These are phyloP conservation scores for Saccharomycopsis fodiens DNA, from an alignment of 805 yeast species.

Conservation along the genomic window DNA sequence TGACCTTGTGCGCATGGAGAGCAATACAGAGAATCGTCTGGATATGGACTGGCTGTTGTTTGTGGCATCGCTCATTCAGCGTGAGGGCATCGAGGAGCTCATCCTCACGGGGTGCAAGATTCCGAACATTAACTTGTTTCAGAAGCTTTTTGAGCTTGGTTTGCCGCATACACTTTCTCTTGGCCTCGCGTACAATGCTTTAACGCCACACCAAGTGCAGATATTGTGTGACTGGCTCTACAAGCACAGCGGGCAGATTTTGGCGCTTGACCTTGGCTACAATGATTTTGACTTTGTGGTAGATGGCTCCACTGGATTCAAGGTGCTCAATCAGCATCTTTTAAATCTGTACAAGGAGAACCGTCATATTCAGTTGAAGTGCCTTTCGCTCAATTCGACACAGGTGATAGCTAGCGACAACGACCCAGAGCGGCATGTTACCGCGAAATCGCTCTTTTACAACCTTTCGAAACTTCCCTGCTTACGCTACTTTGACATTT, in stretches of 20 bases:
- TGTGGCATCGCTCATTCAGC: slow-evolving; percentile 62
- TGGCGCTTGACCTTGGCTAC: slow-evolving; percentile 79
- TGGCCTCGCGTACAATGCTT: slow-evolving; percentile 75
- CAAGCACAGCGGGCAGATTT: slow-evolving; percentile 32
- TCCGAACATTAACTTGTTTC: slow-evolving; percentile 40
- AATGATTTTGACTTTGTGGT: slow-evolving; percentile 50
- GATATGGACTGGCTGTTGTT: slow-evolving; percentile 81
- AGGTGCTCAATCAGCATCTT: slow-evolving; percentile 1
- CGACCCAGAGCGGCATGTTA: neutral
- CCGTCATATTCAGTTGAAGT: slow-evolving; percentile 12
- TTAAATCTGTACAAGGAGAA: slow-evolving; percentile 10
- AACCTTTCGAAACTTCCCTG: slow-evolving; percentile 45
- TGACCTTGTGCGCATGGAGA: slow-evolving; percentile 30
- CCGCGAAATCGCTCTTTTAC: slow-evolving; percentile 32
- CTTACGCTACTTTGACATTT: slow-evolving; percentile 67
- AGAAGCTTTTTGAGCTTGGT: slow-evolving; percentile 56
- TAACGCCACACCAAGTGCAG: slow-evolving; percentile 49
- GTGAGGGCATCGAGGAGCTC: slow-evolving; percentile 77
- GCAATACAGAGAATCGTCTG: slow-evolving; percentile 38
- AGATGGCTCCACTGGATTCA: slow-evolving; percentile 17
- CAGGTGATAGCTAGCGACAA: neutral
- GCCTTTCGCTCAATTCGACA: slow-evolving; percentile 18
- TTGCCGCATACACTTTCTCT: slow-evolving; percentile 53
- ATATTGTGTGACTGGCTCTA: slow-evolving; percentile 54
- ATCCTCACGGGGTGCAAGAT: slow-evolving; percentile 77